A percentile compares a stretch with the other conserved stretches of the same genome.
Evolutionary conservation across 2,329 filamentous ascomycete genomes (phyloP).

Genomic region (Aspergillus japonicus): DNA sequence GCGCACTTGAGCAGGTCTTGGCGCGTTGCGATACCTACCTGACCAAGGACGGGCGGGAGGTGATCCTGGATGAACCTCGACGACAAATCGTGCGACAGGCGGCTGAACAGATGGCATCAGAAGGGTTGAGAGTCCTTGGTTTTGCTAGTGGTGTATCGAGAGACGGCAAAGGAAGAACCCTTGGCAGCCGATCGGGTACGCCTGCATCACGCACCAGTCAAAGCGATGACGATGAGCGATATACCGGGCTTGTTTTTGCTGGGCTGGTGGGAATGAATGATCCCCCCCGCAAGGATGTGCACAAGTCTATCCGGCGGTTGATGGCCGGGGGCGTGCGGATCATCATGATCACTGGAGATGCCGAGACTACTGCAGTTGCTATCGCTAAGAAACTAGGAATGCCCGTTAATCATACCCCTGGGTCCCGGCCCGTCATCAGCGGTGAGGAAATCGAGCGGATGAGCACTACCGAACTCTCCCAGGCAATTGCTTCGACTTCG

Average conservation of each 20-base stretch:
- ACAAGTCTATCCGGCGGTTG: conserved; percentile 80
- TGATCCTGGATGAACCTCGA: conserved; percentile 75
- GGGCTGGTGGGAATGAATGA: conserved; percentile 97
- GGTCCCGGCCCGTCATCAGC: conserved; percentile 66
- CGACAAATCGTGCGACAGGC: conserved; percentile 73
- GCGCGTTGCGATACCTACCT: conserved; percentile 88
- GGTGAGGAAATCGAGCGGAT: conserved; percentile 93
- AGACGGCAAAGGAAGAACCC: conserved; percentile 47
- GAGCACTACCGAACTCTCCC: conserved; percentile 78
- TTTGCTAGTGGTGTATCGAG: conserved; percentile 81
- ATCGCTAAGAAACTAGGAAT: conserved; percentile 96
- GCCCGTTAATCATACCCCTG: conserved; percentile 64
- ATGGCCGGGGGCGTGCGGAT: conserved; percentile 95
- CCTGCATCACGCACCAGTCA: conserved; percentile 34
- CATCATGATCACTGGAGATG: conserved; percentile 98
- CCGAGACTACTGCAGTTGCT: conserved; percentile 88
- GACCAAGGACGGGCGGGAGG: conserved; percentile 78
- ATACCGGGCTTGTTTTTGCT: conserved; percentile 81
- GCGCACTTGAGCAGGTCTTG: conserved; percentile 83
- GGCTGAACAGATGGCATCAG: conserved; percentile 80
- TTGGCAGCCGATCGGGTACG: conserved; percentile 56
- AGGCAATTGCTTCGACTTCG: conserved; percentile 82
- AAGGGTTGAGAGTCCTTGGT: conserved; percentile 84
- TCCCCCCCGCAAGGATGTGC: conserved; percentile 85
- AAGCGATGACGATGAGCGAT: conserved; percentile 66